These are phyloP conservation scores for Ceratopteris richardii DNA, from an alignment of 75 land plant species.

Conservation along the genomic window DNA sequence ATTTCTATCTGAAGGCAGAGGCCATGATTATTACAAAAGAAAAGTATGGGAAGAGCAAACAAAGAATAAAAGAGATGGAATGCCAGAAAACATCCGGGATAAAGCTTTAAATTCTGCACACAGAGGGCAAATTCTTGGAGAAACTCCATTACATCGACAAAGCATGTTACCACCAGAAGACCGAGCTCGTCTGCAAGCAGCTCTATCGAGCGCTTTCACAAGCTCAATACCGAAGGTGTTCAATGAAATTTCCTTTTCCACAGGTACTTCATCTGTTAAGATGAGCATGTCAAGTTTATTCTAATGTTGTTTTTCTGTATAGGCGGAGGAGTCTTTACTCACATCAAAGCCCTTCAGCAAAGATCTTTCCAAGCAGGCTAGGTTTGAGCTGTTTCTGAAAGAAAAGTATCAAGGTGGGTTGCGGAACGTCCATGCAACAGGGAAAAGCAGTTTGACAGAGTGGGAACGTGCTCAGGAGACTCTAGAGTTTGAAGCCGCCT, in stretches of 20 bases:
- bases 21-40: constrained; percentile 72
- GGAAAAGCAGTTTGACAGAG: constrained; percentile 56
- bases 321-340: background rate
- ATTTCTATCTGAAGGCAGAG: constrained; percentile 76
- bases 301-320: background rate
- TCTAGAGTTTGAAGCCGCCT: constrained; percentile 83
- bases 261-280: no score
- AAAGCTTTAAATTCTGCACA: constrained; percentile 18
- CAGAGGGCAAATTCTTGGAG: constrained; percentile 35
- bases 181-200: constrained; percentile 32
- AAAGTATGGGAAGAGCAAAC: constrained; percentile 83
- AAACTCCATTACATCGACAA: constrained; percentile 28
- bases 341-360: constrained; percentile 40
- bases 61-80: constrained; percentile 35
- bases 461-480: constrained; percentile 82
- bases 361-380: constrained; percentile 87
- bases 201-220: constrained; percentile 32
- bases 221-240: constrained; percentile 21
- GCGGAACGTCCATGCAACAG: constrained; percentile 34
- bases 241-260: no score
- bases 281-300: no score
- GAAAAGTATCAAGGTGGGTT: constrained; percentile 90
- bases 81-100: background rate
- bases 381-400: constrained; percentile 87
- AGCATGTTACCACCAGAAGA: constrained; percentile 22